Conservation (phyloP, 2,329 filamentous ascomycete species). For the Pseudomassariella vexata region DNA sequence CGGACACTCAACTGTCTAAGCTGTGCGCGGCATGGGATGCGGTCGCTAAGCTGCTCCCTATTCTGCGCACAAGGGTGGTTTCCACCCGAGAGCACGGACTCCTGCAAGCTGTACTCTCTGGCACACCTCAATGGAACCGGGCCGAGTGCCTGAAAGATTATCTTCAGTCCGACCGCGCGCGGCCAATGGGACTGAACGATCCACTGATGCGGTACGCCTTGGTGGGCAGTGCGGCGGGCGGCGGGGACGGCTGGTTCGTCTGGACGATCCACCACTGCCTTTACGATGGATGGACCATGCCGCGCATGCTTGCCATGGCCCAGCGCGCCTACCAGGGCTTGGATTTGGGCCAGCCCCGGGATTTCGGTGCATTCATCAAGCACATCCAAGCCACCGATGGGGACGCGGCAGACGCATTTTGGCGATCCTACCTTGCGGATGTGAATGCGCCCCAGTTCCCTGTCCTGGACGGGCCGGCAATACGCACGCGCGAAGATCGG, state of each 20-base stretch:
- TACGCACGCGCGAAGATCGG: not conserved
- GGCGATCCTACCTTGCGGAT: not conserved
- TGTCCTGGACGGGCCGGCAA: too few relatives aligned
- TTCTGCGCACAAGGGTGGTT: constrained; percentile 3
- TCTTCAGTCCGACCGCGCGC: too few relatives aligned
- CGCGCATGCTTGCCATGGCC: not conserved
- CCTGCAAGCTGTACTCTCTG: constrained; percentile 1
- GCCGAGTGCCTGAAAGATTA: too few relatives aligned
- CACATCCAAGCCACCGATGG: not conserved
- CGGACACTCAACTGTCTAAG: constrained; percentile 3
- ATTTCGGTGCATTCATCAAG: not conserved
- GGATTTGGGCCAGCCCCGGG: not conserved
- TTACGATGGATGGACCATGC: constrained; percentile 1
- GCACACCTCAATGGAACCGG: too few relatives aligned
- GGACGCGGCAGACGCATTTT: not conserved
- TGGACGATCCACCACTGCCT: not conserved
- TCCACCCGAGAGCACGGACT: not conserved
- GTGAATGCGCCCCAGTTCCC: not conserved
- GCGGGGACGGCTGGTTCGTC: not conserved
- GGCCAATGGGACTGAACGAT: too few relatives aligned
- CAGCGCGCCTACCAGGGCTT: not conserved
- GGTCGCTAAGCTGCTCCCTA: not conserved
- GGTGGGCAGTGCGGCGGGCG: constrained; percentile 3
- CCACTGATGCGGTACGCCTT: constrained; percentile 3
- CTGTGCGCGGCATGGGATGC: constrained; percentile 3